Base-by-base conservation (phyloP, 164 flowering plant genomes). In the grape (Vitis vinifera) region DNA sequence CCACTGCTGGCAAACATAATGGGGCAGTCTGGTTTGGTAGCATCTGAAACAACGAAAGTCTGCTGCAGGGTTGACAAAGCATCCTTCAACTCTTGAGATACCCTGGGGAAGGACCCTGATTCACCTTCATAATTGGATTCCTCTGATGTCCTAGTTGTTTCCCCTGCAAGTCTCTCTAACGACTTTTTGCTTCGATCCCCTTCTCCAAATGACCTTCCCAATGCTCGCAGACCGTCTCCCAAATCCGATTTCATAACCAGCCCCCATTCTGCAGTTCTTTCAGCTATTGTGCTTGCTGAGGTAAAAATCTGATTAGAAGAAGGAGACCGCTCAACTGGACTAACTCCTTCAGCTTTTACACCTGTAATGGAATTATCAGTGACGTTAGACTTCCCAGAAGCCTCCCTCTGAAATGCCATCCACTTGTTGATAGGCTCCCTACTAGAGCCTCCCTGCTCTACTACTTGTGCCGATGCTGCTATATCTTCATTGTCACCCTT, bases 1-100 rank as follows among this genome's bases (percentile, higher is more conserved):
- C 99, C 98, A 78, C 87, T 81, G 77, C 99, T 95, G 37, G 99
- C 99, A 70, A 86, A 95, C 82, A 95, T 51, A 12, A 95, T 93
- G 17, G 99, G 99, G 78, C 84, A 87, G 52, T 95, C 94, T 1
- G 89, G 97, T 73, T 82, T 86, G 8, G 92, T 89, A 9, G 98
- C 97, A 80, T 95, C 95, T 1, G 99, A 93, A 1, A 95, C 98
- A n/a, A 95, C 99, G 82, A 95, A 95, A 1, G 98, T 95, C 74
- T 95, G 99, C 58, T 89, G 92, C 62, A 95, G 73, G 9, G 85
- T 83, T 0, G 97, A 76, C 68, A 95, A 73, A 14, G 99, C 99
- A 66, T 84, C 96, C 79, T 85, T 91, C 60, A 95, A 70, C 74
- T 95, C 99, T 71, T 93, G 89, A 49, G 99, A 91, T 9, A 86